Base-by-base conservation (phyloP, 306 rosid genomes). In the Glycine latifolia region DNA sequence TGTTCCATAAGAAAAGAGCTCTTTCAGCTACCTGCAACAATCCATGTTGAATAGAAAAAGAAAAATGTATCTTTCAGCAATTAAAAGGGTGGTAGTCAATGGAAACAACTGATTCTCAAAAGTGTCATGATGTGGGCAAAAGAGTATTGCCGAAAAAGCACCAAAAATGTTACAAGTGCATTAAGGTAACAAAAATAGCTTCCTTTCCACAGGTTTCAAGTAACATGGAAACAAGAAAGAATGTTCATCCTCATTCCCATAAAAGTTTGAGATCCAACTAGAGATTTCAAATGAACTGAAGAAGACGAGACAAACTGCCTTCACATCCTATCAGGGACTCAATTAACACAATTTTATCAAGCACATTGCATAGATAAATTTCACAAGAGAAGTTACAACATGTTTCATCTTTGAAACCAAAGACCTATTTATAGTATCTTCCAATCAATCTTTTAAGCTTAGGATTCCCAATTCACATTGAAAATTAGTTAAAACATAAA, bases 1-100 rank as follows among this genome's bases (percentile, higher is more conserved):
- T 95, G 89, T 93, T 95, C 99, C 99, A 95, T 50, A 93, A 87
- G 97, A 91, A 91, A 81, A 95, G 97, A 52, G 93, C 91, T 89
- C 98, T 95, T 84, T 95, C 99, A 82, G 99, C 88, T 67, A 95
- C 99, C 99, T 95, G 93, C 71, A 88, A 80, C 56, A 63, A 74
- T 78, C 61, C 39, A 58, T 54, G 43, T 74, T 48, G 41, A 55
- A 54, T 31, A 16, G 44, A 12, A 62, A 35, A n/a, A 44, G 13
- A 52, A 47, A 26, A 77, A 77, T 2, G 48, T 62, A 37, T 26
- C 58, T 47, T 50, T 70, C 61, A 37, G 48, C 48, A 63, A 35
- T 63, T 63, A 63, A 63, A 41, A 79, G 74, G 76, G 67, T 77
- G 31, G 31, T 26, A 6, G 11, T 56, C 41, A 35, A 58, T 41